Evolutionary conservation across 495 filamentous ascomycete species (phyloP).

Genomic region (Penicillium malachiteum): DNA sequence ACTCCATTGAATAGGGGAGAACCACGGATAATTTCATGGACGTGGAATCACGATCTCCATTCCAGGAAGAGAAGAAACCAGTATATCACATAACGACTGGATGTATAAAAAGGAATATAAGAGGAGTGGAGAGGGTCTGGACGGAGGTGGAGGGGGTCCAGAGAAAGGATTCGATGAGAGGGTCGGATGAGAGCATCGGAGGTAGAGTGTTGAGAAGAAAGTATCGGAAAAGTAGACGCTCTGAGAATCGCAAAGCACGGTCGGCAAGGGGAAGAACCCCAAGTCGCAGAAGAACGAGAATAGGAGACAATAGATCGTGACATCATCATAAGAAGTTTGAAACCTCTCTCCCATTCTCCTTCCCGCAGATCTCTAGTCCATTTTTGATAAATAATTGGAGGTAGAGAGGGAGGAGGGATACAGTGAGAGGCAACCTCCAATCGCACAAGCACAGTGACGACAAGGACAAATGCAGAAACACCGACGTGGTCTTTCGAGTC

Average conservation of each 20-base stretch:
- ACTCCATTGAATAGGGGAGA: neutral
- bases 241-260: conserved; percentile 25
- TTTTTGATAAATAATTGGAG: conserved; percentile 5
- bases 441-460: conserved; percentile 2
- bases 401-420: neutral
- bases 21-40: neutral
- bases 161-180: neutral
- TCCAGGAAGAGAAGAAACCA: neutral
- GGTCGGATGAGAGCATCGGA: neutral
- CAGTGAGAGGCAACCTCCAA: neutral
- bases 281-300: conserved; percentile 20
- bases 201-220: neutral
- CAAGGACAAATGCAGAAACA: conserved; percentile 5
- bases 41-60: neutral
- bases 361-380: neutral
- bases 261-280: conserved; percentile 10
- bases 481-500: neutral
- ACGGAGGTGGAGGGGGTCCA: neutral
- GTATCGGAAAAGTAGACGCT: conserved; percentile 6
- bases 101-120: neutral
- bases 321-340: conserved; percentile 22
- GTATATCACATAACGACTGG: no score
- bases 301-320: conserved; percentile 30
- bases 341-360: neutral
- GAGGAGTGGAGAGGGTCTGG: neutral